Conservation (phyloP, 495 filamentous ascomycete species). For the Penicillium mononematosum region DNA sequence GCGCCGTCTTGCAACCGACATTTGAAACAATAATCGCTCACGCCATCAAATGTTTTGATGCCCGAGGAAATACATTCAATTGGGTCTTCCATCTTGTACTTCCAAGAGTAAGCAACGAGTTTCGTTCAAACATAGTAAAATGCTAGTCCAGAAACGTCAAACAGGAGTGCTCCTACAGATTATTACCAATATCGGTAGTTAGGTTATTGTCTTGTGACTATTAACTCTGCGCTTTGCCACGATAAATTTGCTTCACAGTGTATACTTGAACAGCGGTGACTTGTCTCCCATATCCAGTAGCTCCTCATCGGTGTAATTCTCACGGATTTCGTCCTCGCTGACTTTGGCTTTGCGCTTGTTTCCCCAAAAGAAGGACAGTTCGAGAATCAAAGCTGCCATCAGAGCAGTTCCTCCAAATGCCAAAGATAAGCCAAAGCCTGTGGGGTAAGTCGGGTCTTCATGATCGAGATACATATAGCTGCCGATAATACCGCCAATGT, state of each 20-base stretch:
- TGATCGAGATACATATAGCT: constrained; percentile 37
- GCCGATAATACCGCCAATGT: constrained; percentile 36
- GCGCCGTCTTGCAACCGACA: too few relatives aligned
- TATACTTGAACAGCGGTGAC: constrained; percentile 43
- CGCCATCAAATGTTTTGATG: too few relatives aligned
- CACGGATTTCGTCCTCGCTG: constrained; percentile 31
- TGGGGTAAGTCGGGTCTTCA: constrained; percentile 33
- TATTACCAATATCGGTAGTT: too few relatives aligned
- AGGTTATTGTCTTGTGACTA: too few relatives aligned
- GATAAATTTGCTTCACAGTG: constrained; percentile 10
- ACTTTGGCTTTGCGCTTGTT: constrained; percentile 28
- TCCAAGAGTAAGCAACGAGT: too few relatives aligned
- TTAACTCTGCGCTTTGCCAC: too few relatives aligned
- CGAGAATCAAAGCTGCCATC: constrained; percentile 23
- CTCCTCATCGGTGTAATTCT: constrained; percentile 35
- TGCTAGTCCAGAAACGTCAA: too few relatives aligned
- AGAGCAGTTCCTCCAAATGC: constrained; percentile 26
- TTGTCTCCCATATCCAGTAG: constrained; percentile 45
- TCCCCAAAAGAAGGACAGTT: constrained; percentile 21
- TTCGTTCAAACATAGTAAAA: too few relatives aligned
- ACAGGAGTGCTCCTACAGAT: too few relatives aligned
- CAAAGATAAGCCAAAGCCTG: constrained; percentile 33
- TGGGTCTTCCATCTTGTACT: too few relatives aligned
- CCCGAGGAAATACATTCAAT: too few relatives aligned
- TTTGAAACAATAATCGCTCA: too few relatives aligned